Conservation (phyloP, 257 asterid species). For the Solanum ahanhuiri region DNA sequence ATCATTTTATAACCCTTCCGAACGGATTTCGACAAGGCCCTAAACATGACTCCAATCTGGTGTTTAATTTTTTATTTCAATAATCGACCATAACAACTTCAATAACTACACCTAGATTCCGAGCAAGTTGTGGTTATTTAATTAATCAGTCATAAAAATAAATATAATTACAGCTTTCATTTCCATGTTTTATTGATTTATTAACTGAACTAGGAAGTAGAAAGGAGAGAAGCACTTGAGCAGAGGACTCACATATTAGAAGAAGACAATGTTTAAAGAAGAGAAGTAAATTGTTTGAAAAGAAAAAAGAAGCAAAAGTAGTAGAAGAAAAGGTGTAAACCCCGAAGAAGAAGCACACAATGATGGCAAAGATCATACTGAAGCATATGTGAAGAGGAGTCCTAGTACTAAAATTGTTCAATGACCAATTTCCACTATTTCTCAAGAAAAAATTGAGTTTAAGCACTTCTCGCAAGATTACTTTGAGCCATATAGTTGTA, state of each 20-base stretch:
- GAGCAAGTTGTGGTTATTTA: not conserved
- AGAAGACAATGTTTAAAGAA: not conserved
- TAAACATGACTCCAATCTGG: not conserved
- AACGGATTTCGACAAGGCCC: not conserved
- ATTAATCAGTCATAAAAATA: not conserved
- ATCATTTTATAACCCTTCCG: not conserved
- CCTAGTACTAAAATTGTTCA: not conserved
- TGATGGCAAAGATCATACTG: not conserved
- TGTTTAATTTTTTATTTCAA: not conserved
- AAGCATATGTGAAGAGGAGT: not conserved
- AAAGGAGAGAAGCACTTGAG: not conserved
- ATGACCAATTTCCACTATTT: not conserved
- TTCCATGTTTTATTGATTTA: not conserved
- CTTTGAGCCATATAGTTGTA: not conserved
- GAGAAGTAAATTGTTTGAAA: not conserved
- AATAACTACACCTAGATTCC: not conserved
- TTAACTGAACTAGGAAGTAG: not conserved
- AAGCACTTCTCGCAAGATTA: not conserved
- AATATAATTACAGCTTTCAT: not conserved
- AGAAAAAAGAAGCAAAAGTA: not conserved
- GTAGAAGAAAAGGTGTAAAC: not conserved
- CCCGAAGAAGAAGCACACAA: not conserved
- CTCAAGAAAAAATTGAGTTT: not conserved
- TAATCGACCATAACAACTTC: not conserved
- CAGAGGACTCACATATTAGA: not conserved